phyloP scores from a whole-genome alignment of 345 rosid genomes.

The Gossypium australe region DNA sequence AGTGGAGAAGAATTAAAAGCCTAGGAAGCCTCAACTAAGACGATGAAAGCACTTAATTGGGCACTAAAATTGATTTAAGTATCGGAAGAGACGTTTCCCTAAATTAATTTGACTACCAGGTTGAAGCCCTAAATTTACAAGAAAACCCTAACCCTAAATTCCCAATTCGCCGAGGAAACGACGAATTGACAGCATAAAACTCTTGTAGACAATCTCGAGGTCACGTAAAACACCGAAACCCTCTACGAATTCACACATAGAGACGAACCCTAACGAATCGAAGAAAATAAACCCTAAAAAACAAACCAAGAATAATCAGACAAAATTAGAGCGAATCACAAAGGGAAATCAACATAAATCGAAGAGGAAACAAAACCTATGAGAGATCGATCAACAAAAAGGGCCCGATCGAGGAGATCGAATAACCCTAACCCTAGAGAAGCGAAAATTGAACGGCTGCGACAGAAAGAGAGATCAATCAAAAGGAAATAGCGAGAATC shows the following conservation, averaged over 20 bases:
- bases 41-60: background rate
- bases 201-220: background rate
- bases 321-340: background rate
- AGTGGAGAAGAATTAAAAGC: background rate
- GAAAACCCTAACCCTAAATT: conserved; percentile 13
- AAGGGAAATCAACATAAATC: background rate
- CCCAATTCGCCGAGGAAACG: background rate
- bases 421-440: conserved; percentile 43
- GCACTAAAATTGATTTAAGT: background rate
- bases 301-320: background rate
- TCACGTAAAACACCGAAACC: background rate
- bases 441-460: background rate
- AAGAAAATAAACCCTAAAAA: background rate
- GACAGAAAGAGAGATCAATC: conserved; percentile 9
- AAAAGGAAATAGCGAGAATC: conserved; percentile 13
- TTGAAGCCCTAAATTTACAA: background rate
- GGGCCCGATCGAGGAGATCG: conserved; percentile 6
- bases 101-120: background rate
- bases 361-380: background rate
- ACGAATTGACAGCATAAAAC: background rate
- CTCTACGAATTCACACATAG: background rate
- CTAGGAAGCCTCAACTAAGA: background rate
- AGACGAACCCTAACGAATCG: background rate
- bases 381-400: conserved; percentile 12
- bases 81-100: background rate